Conservation (phyloP, 805 yeast genomes). For the Candida awuae region DNA sequence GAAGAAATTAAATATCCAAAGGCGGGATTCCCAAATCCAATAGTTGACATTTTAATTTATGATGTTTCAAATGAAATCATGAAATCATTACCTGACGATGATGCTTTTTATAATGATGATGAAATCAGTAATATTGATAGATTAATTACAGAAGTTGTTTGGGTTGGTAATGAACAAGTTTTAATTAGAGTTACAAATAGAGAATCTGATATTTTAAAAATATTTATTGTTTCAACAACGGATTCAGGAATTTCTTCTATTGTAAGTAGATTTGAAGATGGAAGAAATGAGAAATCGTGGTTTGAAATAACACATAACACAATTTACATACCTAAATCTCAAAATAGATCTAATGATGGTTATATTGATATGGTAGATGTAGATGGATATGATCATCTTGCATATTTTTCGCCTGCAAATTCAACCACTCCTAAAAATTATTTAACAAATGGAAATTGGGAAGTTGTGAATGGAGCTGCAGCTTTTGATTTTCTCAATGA, state of each 20-base stretch:
- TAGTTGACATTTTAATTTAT: slow-evolving; percentile 45
- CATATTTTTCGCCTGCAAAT: slow-evolving; percentile 69
- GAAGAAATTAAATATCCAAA: slow-evolving; percentile 70
- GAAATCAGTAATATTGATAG: slow-evolving; percentile 35
- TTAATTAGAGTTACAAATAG: slow-evolving; percentile 57
- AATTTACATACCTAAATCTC: slow-evolving; percentile 46
- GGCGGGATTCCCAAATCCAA: slow-evolving; percentile 72
- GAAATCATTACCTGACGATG: slow-evolving; percentile 19
- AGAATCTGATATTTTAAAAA: slow-evolving; percentile 55
- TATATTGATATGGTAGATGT: slow-evolving; percentile 73
- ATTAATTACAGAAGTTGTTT: slow-evolving; percentile 58
- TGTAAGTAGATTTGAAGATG: slow-evolving; percentile 42
- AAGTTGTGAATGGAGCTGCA: slow-evolving; percentile 69
- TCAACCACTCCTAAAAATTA: slow-evolving; percentile 40
- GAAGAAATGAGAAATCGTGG: slow-evolving; percentile 52
- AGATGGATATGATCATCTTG: slow-evolving; percentile 66
- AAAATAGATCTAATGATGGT: slow-evolving; percentile 47
- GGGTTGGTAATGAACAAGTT: slow-evolving; percentile 53
- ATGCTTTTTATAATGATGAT: slow-evolving; percentile 35
- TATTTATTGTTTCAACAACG: slow-evolving; percentile 40
- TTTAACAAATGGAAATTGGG: slow-evolving; percentile 80
- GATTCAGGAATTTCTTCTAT: slow-evolving; percentile 20
- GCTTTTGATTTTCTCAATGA: slow-evolving; percentile 48
- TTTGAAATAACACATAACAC: slow-evolving; percentile 68
- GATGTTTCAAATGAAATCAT: slow-evolving; percentile 25